phyloP scores from a whole-genome alignment of 192 early-diverging fungal genomes.

The Backusella tarrabulga region DNA sequence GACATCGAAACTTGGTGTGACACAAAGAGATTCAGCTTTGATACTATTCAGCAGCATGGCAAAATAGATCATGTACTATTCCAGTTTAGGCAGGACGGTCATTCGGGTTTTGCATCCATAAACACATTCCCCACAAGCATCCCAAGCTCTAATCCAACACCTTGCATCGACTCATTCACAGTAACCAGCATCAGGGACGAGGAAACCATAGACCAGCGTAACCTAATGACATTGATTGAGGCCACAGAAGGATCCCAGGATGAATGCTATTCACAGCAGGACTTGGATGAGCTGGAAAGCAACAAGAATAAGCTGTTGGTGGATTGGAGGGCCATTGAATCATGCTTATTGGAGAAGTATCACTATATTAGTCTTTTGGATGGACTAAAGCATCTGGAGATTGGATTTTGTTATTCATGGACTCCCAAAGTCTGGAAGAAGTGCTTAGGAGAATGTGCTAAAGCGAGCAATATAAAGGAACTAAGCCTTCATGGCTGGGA shows the following conservation, averaged over 20 bases:
- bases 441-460: background rate
- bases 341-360: background rate
- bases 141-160: background rate
- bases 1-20: constrained; percentile 17
- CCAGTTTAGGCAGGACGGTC: constrained; percentile 5
- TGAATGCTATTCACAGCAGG: background rate
- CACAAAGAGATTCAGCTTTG: constrained; percentile 7
- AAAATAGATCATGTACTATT: background rate
- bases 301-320: background rate
- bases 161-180: background rate
- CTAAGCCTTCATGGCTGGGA: constrained; percentile 11
- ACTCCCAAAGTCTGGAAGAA: constrained; percentile 1
- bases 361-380: background rate
- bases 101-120: constrained; percentile 7
- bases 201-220: background rate
- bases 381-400: background rate
- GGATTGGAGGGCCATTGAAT: background rate
- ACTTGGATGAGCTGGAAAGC: background rate
- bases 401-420: constrained; percentile 15
- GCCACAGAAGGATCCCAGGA: background rate
- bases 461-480: background rate
- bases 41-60: background rate
- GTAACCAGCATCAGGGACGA: background rate
- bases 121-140: background rate
- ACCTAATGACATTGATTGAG: background rate